Evolutionary conservation across 2,329 filamentous ascomycete species (phyloP).

Genomic region (Fusarium drepaniforme): DNA sequence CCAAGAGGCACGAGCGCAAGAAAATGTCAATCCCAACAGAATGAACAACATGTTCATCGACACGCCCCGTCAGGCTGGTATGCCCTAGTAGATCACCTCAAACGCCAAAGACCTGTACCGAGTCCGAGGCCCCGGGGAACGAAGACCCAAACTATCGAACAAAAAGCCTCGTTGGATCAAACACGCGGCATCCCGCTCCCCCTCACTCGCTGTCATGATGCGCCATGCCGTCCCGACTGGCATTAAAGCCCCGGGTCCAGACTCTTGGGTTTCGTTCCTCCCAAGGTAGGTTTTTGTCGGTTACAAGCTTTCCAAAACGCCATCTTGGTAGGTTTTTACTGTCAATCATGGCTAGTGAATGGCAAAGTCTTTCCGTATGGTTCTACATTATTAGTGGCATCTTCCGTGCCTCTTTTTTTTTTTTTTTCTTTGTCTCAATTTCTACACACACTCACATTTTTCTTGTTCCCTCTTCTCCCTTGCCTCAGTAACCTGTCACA

Average conservation of each 20-base stretch:
- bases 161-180: not conserved
- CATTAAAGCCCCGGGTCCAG: not conserved
- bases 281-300: not conserved
- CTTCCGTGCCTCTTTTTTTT: not conserved
- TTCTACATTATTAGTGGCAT: not conserved
- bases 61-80: not conserved
- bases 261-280: not conserved
- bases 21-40: not conserved
- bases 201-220: conserved; percentile 3
- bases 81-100: not conserved
- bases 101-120: not conserved
- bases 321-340: not conserved
- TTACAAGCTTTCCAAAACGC: not conserved
- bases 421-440: not conserved
- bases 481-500: conserved; percentile 23
- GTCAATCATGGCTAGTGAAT: not conserved
- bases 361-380: not conserved
- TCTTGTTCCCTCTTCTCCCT: conserved; percentile 15
- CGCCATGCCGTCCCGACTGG: conserved; percentile 3
- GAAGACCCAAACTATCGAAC: not conserved
- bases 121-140: not conserved
- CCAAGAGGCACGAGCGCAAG: conserved; percentile 1
- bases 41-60: not conserved
- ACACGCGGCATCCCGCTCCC: not conserved
- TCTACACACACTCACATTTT: not conserved